Percentiles rank a stretch among this genome's conserved stretches.
These are phyloP conservation scores for Tricholoma matsutake DNA, from an alignment of 768 basidiomycete genomes.

Conservation along the genomic window DNA sequence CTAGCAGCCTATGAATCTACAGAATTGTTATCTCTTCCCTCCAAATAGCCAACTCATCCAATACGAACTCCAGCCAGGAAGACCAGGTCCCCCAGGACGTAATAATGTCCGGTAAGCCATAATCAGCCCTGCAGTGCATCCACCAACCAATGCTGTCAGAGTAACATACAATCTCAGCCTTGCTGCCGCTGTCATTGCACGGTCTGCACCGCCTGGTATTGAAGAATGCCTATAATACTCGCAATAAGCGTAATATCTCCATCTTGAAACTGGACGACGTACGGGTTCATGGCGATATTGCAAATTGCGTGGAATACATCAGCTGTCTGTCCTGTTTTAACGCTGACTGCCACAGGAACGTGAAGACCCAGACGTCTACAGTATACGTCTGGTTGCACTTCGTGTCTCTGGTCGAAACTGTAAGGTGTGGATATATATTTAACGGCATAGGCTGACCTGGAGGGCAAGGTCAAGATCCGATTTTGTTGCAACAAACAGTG, in stretches of 20 bases:
- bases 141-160: slow-evolving; percentile 70
- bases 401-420: slow-evolving; percentile 65
- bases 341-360: slow-evolving; percentile 92
- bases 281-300: slow-evolving; percentile 85
- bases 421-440: background rate
- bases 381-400: slow-evolving; percentile 98
- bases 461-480: slow-evolving; percentile 95
- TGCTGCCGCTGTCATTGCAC: slow-evolving; percentile 66
- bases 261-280: slow-evolving; percentile 28
- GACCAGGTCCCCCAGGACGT: slow-evolving; percentile 53
- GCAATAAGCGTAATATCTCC: background rate
- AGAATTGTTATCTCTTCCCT: slow-evolving; percentile 41
- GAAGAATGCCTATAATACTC: slow-evolving; percentile 45
- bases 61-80: slow-evolving; percentile 52
- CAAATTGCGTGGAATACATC: slow-evolving; percentile 88
- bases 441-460: slow-evolving; percentile 52
- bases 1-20: slow-evolving; percentile 1
- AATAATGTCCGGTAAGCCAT: slow-evolving; percentile 67
- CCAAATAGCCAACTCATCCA: slow-evolving; percentile 71
- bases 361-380: slow-evolving; percentile 86
- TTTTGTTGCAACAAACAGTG: slow-evolving; percentile 97
- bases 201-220: slow-evolving; percentile 83
- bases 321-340: slow-evolving; percentile 79
- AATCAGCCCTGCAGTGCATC: slow-evolving; percentile 67
- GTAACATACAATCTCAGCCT: slow-evolving; percentile 71